Percentiles rank a stretch among this genome's conserved stretches.
Conservation (phyloP, 306 rosid species). For the Mimosa pudica region DNA sequence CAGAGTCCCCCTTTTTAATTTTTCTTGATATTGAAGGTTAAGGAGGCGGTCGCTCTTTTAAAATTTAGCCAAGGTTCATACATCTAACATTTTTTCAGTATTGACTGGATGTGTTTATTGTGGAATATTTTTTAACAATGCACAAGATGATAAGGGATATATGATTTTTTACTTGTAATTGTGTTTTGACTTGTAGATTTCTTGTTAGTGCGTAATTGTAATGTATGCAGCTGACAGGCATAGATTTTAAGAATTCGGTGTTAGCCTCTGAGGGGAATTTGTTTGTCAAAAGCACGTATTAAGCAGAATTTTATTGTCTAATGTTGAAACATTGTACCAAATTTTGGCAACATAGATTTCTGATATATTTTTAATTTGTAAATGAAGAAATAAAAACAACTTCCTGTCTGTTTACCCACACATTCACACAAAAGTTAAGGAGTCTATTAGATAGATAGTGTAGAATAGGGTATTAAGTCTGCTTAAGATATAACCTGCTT, state of each 20-base stretch:
- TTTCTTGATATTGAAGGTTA: constrained; percentile 12
- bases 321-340: not conserved
- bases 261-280: not conserved
- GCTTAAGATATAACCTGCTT: not conserved
- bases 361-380: not conserved
- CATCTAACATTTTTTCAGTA: not conserved
- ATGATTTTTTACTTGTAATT: not conserved
- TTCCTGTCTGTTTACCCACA: not conserved
- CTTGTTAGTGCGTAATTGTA: not conserved
- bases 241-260: not conserved
- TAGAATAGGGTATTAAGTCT: not conserved
- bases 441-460: not conserved
- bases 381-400: not conserved
- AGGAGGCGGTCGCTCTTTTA: not conserved
- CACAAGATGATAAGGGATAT: not conserved
- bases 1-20: not conserved
- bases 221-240: not conserved
- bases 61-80: not conserved
- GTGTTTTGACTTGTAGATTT: not conserved
- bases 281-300: not conserved
- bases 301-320: not conserved
- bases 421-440: not conserved
- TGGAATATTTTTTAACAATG: not conserved
- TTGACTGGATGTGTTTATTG: not conserved
- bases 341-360: not conserved